Base-by-base conservation (phyloP, 352 stramenopile genomes). In the Pythium utonaiense region DNA sequence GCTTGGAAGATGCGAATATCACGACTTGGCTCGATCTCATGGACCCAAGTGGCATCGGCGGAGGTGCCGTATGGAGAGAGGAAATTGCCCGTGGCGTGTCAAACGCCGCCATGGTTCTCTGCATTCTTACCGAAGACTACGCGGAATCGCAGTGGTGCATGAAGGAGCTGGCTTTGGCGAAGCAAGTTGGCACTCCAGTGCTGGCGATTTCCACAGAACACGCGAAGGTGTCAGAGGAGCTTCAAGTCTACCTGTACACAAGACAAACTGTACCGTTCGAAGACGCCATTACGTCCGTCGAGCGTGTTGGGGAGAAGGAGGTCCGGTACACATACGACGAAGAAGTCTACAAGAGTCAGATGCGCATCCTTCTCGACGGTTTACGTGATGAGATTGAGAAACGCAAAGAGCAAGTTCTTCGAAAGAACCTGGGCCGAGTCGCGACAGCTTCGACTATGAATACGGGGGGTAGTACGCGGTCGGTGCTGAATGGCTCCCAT, bases 351-450 rank as follows among this genome's bases (percentile, higher is more conserved):
- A 76, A 86, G 60, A 72, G 73, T 12, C 80, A 93, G 53, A 55
- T 91, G 36, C 80, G 78, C 1, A 75, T 91, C 48, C 57, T 93
- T 7, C 57, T 93, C 6, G 84, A 93, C 27, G 84, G 84, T 0
- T 74, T 93, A 60, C 82, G 84, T 10, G 84, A 93, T 49, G 80
- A 91, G 57, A 91, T 92, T 54, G 84, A 93, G 52, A 94, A 92
- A 66, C 76, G 82, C 17, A 88, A 88, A 53, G 82, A 85, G 53
- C 67, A 83, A 5, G 73, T 82, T 31, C 73, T 88, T 21, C 76
- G 78, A 4, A 87, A 83, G 22, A 82, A 89, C 34, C 51, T 79
- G n/a, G 62, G 55, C 19, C 67, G 71, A 5, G 62, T 49, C 0
- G 53, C 47, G 24, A 67, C 52, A 22, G 59, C 22, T 12, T 57